Conservation (phyloP, 1,139 yeast genomes). For the Yarrowia galli region DNA sequence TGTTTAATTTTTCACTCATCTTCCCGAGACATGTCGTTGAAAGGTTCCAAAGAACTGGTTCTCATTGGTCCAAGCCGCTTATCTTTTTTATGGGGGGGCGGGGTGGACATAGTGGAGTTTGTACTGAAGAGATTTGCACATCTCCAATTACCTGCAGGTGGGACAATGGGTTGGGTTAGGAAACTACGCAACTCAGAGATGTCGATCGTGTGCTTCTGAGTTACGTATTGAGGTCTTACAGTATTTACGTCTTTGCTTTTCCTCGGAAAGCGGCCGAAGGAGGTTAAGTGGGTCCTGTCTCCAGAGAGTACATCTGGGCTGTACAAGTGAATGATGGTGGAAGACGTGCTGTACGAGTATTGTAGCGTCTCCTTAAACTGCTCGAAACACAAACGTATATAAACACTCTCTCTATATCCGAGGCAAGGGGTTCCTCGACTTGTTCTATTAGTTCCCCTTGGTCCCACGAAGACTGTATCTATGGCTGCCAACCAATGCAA, state of each 20-base stretch:
- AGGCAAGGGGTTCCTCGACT: background rate
- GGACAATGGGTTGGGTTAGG: conserved; percentile 1
- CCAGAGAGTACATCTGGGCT: too few species aligned
- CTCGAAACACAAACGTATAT: too few species aligned
- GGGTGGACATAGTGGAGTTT: conserved; percentile 8
- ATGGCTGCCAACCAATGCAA: background rate
- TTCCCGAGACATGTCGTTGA: background rate
- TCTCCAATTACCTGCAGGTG: background rate
- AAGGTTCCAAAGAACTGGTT: background rate
- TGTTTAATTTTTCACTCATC: background rate
- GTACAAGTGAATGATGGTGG: too few species aligned
- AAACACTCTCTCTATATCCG: background rate
- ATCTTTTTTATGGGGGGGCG: background rate
- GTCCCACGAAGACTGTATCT: background rate
- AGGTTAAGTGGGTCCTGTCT: background rate
- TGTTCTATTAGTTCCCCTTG: background rate
- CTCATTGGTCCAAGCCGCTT: conserved; percentile 3
- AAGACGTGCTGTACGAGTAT: too few species aligned
- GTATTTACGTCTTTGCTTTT: background rate
- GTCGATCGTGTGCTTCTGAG: background rate
- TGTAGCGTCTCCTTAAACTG: too few species aligned
- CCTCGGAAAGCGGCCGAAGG: background rate
- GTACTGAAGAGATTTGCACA: background rate
- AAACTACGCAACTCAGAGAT: too few species aligned
- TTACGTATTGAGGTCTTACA: background rate